Base-by-base conservation (phyloP, 495 filamentous ascomycete species). In the Podospora pseudocomata region DNA sequence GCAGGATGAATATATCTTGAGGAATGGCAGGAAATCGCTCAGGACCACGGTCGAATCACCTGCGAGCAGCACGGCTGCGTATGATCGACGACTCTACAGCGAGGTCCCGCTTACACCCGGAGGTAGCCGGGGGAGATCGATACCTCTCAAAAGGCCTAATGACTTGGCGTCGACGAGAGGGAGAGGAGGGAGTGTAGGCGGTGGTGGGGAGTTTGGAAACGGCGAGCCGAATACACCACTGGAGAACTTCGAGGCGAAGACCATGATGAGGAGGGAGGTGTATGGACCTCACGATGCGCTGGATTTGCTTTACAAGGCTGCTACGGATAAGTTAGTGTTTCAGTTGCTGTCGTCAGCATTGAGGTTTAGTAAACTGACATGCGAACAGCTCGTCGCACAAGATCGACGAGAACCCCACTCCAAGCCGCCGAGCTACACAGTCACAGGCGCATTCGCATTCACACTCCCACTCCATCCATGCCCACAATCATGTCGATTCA, bases 221-320 rank as follows among this genome's bases (percentile, higher is more conserved):
- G 78, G 74, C 49, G 79, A 80, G 67, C 71, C 76, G 18, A 84
- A 83, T 59, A 80, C 79, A 20, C 81, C 81, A 64, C 65, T 84
- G 39, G 83, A 86, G 77, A 88, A 90, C 72, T 78, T 85, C 32
- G 85, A 89, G 69, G 87, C 87, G 7, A 82, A 86, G 69, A 84
- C 83, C 32, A 84, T 91, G 68, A 89, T 90, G 84, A 80, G 82
- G 28, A 78, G 79, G 32, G 87, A 88, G 76, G 81, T 91, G 9
- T 89, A 86, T 72, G 86, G 87, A n/a, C 87, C 87, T 1, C 88
- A 90, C 73, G 88, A 91, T 80, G 89, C 89, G 39, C 81, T 91
- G 62, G 87, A 90, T 74, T 75, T 91, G 44, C 84, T 91, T 2
- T 89, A 87, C 77, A 88, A 90, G 75, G 89, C 88, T 60, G 88